Conservation (phyloP, 192 early-diverging fungal species). For the Phycomyces nitens region DNA sequence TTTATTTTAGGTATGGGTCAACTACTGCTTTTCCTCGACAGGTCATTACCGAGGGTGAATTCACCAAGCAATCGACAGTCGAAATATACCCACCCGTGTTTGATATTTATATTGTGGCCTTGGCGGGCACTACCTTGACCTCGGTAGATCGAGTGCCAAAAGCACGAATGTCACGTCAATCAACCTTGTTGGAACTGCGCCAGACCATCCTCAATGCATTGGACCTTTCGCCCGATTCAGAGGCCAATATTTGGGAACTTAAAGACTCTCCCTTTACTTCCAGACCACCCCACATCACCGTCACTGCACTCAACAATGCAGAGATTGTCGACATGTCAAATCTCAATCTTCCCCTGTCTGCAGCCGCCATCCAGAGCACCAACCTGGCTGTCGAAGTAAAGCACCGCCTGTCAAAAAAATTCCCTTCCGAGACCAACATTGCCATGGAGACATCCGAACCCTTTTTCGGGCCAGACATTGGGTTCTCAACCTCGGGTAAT, state of each 20-base stretch:
- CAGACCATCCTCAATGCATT: background rate
- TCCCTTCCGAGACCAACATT: background rate
- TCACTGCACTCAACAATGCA: background rate
- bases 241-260: background rate
- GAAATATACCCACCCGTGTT: constrained; percentile 5
- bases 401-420: background rate
- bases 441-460: background rate
- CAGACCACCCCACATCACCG: too few species aligned
- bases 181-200: background rate
- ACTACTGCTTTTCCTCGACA: too few species aligned
- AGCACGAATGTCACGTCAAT: background rate
- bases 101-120: background rate
- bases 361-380: background rate
- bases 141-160: background rate
- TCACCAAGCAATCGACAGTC: background rate
- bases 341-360: background rate
- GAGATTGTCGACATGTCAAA: background rate
- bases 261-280: background rate
- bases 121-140: background rate
- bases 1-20: too few species aligned
- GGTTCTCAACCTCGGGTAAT: background rate
- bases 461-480: background rate
- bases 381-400: background rate
- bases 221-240: background rate
- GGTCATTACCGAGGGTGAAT: background rate